Percentiles rank a stretch among this genome's conserved stretches.
These are phyloP conservation scores for Clarireedia paspali DNA, from an alignment of 2,329 filamentous ascomycete species.

Conservation along the genomic window DNA sequence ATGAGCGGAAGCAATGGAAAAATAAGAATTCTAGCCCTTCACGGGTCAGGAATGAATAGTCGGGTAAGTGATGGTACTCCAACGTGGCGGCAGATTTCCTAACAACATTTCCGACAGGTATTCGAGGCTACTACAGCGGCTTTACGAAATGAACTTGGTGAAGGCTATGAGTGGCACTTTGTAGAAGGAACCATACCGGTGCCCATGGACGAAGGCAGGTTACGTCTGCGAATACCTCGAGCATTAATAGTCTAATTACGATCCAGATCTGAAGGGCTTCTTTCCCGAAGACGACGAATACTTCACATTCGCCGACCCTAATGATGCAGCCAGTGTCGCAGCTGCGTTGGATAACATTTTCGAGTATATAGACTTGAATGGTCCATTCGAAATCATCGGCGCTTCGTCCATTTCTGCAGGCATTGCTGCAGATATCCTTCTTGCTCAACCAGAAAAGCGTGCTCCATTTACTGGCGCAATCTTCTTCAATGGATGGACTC, in stretches of 20 bases:
- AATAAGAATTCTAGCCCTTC: not conserved
- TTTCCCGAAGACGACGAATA: not conserved
- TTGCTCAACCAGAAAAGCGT: conserved; percentile 18
- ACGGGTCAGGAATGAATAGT: not conserved
- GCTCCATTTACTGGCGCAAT: conserved; percentile 10
- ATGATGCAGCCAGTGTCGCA: not conserved
- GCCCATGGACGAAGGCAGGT: not conserved
- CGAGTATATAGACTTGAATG: not conserved
- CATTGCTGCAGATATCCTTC: not conserved
- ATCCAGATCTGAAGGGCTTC: not conserved
- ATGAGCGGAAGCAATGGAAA: not conserved
- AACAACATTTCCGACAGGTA: not conserved
- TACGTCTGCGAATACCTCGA: not conserved
- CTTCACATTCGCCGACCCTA: conserved; percentile 7
- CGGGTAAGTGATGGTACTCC: not conserved
- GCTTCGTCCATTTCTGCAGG: not conserved
- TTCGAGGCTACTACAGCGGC: conserved; percentile 7
- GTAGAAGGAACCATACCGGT: conserved; percentile 10
- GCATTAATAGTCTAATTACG: not conserved
- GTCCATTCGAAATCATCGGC: not conserved
- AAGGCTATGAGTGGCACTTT: conserved; percentile 12
- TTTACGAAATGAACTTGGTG: conserved; percentile 11
- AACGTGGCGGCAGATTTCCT: too few species aligned
- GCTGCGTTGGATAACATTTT: not conserved
- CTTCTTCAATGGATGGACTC: conserved; percentile 8